Percentiles rank a stretch among this genome's conserved stretches.
Evolutionary conservation across 73 alveolate genomes (phyloP).

Genomic region (Blepharisma japonicum): DNA sequence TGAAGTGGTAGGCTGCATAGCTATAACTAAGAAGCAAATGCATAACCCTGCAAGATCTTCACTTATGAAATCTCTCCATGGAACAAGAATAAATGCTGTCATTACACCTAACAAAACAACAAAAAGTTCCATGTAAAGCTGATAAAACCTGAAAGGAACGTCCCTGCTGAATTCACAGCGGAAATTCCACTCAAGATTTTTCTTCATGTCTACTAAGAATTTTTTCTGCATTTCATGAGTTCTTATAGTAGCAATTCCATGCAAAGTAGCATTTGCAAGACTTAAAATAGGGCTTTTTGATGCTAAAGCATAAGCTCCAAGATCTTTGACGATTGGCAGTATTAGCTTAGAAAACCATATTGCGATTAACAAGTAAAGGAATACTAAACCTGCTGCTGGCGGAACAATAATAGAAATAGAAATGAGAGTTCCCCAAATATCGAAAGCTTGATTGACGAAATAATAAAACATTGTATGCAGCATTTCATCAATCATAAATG

Average conservation of each 20-base stretch:
- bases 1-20: not conserved
- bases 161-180: not conserved
- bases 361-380: not conserved
- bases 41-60: not conserved
- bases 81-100: not conserved
- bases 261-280: not conserved
- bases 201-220: not conserved
- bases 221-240: not conserved
- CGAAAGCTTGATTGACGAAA: not conserved
- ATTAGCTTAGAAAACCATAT: not conserved
- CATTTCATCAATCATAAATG: slow-evolving; percentile 7
- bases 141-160: not conserved
- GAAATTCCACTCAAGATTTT: not conserved
- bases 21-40: not conserved
- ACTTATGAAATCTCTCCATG: slow-evolving; percentile 1
- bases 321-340: not conserved
- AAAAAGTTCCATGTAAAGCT: not conserved
- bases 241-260: slow-evolving; percentile 7
- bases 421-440: not conserved
- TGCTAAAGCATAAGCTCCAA: not conserved
- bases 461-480: not conserved
- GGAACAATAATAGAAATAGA: not conserved
- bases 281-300: slow-evolving; percentile 9
- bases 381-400: not conserved
- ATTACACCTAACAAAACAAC: not conserved